Base-by-base conservation (phyloP, 2,329 filamentous ascomycete genomes). In the Arachnomyces sp. region DNA sequence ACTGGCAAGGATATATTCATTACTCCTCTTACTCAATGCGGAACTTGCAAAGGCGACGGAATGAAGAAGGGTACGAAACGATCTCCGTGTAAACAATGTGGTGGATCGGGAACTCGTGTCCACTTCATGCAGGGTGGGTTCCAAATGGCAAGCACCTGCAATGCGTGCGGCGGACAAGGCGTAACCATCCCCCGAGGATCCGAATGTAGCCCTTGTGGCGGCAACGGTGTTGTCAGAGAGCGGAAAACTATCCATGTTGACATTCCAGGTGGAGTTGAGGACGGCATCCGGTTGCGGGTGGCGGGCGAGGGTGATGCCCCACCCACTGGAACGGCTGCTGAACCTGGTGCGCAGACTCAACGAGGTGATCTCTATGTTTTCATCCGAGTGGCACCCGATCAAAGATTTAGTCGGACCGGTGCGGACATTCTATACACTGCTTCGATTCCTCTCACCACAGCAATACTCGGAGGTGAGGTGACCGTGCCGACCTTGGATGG, bases 341-440 rank as follows among this genome's bases (percentile, higher is more conserved):
- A 80, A 33, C 71, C 80, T 18, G 75, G 78, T 44, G 69, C 74
- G 7, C 75, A 77, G 45, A 78, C 77, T n/a, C 73, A 82, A 53
- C 81, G 78, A 32, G 92, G 92, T 52, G 90, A 98, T 57, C 77
- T 98, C 13, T 95, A 89, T 59, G 86, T 98, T 40, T 82, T 87
- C 52, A 86, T 98, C 42, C 78, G 84, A 41, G 90, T 98, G 21
- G 82, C 86, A n/a, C 73, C 86, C 17, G 92, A 98, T 61, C 76
- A 84, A 31, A 88, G 90, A 57, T 98, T 96, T 70, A 86, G 79
- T 50, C 82, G 92, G 43, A 77, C 80, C 34, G 92, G 92, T 34
- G 84, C 87, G 36, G 88, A 98, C 58, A 85, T 98, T 36, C 74
- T 95, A 4, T 92, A 96, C 67, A 96, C 89, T 1, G 88, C 92